Percentiles rank a stretch among this genome's conserved stretches.
Evolutionary conservation across 495 filamentous ascomycete genomes (phyloP).

Genomic region (Aspergillus olivimuriae): DNA sequence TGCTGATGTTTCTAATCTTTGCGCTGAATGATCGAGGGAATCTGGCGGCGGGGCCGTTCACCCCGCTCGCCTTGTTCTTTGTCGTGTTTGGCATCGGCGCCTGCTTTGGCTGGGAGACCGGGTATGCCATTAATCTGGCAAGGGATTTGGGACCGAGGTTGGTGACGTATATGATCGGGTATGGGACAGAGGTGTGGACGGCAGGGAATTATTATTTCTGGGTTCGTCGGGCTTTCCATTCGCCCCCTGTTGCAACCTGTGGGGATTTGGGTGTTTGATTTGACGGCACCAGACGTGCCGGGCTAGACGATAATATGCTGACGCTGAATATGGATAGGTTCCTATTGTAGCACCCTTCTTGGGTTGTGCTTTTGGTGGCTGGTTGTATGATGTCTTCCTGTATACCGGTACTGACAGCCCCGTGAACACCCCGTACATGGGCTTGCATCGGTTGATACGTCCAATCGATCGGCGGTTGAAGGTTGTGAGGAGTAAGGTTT

Average conservation of each 20-base stretch:
- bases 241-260: neutral
- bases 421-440: slow-evolving; percentile 52
- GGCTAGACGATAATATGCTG: no score
- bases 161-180: slow-evolving; percentile 54
- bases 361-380: slow-evolving; percentile 53
- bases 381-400: slow-evolving; percentile 56
- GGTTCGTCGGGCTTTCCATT: slow-evolving; percentile 24
- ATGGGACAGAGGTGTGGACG: slow-evolving; percentile 57
- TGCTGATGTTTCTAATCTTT: slow-evolving; percentile 64
- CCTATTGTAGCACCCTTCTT: slow-evolving; percentile 54
- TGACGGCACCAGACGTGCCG: no score
- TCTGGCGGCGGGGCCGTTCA: slow-evolving; percentile 39
- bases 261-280: no score
- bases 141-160: slow-evolving; percentile 63
- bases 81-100: slow-evolving; percentile 60
- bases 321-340: slow-evolving; percentile 18
- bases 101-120: slow-evolving; percentile 65
- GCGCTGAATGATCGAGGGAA: slow-evolving; percentile 57
- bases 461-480: slow-evolving; percentile 11
- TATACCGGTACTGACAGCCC: slow-evolving; percentile 51
- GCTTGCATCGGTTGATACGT: slow-evolving; percentile 38
- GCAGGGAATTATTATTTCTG: slow-evolving; percentile 60
- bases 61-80: slow-evolving; percentile 56
- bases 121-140: slow-evolving; percentile 62
- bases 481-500: slow-evolving; percentile 18